A percentile compares a stretch with the other conserved stretches of the same genome.
phyloP scores from a whole-genome alignment of 495 filamentous ascomycete genomes.

The Penicillium canariense region DNA sequence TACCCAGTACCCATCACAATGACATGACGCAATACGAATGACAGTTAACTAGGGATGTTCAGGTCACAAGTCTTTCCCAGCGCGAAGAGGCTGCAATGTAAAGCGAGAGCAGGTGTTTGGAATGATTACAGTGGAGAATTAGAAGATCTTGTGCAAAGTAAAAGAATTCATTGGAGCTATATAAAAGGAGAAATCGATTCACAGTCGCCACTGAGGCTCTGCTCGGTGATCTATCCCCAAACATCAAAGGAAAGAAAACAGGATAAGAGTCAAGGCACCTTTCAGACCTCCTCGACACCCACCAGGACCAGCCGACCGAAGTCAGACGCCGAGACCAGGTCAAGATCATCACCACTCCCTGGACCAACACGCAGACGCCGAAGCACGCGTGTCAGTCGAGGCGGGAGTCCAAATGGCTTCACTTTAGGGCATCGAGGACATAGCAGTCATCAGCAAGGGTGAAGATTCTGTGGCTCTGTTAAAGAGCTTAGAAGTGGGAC shows the following conservation, averaged over 20 bases:
- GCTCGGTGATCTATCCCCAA: conserved; percentile 1
- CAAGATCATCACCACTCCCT: conserved; percentile 74
- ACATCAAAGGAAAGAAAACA: conserved; percentile 16
- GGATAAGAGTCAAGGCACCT: conserved; percentile 42
- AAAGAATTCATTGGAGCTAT: not conserved
- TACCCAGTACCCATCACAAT: not conserved
- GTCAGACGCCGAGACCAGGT: conserved; percentile 57
- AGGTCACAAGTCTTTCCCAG: too few relatives aligned
- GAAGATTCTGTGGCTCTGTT: conserved; percentile 74
- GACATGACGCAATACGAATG: not conserved
- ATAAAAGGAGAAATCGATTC: not conserved
- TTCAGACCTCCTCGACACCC: conserved; percentile 72
- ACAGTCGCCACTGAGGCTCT: not conserved
- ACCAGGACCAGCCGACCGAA: conserved; percentile 64
- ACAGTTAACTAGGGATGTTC: too few relatives aligned
- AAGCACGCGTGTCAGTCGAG: conserved; percentile 40
- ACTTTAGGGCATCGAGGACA: conserved; percentile 71
- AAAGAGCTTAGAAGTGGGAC: conserved; percentile 73
- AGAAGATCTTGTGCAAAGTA: not conserved
- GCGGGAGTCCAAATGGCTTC: conserved; percentile 61
- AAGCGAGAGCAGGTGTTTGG: too few relatives aligned
- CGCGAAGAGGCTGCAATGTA: too few relatives aligned
- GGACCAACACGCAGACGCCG: conserved; percentile 37
- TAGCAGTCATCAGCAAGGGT: conserved; percentile 71
- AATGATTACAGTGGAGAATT: not conserved